phyloP scores from a whole-genome alignment of 768 basidiomycete species.

The Kondoa subrosea region DNA sequence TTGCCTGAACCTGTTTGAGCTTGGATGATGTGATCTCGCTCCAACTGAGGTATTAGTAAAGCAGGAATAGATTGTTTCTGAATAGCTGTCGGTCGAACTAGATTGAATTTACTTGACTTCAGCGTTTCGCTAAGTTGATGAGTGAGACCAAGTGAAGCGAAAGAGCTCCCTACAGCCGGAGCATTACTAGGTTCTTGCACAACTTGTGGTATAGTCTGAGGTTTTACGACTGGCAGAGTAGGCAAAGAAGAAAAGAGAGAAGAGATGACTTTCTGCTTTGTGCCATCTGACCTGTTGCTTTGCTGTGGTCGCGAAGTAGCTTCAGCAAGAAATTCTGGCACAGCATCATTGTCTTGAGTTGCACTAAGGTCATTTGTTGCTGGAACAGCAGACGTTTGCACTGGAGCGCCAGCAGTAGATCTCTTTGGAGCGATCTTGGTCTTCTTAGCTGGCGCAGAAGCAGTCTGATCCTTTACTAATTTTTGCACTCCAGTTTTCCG shows the following conservation, averaged over 20 bases:
- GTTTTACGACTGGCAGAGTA: neutral
- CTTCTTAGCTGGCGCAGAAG: neutral
- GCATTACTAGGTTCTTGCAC: constrained; percentile 3
- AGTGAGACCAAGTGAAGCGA: neutral
- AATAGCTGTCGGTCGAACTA: constrained; percentile 15
- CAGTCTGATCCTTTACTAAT: neutral
- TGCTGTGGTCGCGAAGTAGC: neutral
- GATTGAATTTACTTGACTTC: constrained; percentile 11
- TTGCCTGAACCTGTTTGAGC: constrained; percentile 61
- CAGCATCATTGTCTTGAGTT: neutral
- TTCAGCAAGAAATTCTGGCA: neutral
- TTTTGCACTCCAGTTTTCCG: neutral
- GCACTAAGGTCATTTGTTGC: neutral
- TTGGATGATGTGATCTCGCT: constrained; percentile 12
- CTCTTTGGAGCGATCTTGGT: neutral
- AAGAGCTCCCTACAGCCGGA: neutral
- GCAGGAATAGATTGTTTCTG: constrained; percentile 17
- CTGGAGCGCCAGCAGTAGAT: neutral
- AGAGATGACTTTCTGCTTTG: constrained; percentile 18
- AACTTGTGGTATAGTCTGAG: neutral
- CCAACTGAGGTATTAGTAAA: constrained; percentile 8
- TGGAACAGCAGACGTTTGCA: neutral
- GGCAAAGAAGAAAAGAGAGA: constrained; percentile 18
- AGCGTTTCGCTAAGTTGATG: neutral
- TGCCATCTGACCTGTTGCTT: neutral